Evolutionary conservation across 2,329 filamentous ascomycete species (phyloP).

Genomic region (Aciculosporium take): DNA sequence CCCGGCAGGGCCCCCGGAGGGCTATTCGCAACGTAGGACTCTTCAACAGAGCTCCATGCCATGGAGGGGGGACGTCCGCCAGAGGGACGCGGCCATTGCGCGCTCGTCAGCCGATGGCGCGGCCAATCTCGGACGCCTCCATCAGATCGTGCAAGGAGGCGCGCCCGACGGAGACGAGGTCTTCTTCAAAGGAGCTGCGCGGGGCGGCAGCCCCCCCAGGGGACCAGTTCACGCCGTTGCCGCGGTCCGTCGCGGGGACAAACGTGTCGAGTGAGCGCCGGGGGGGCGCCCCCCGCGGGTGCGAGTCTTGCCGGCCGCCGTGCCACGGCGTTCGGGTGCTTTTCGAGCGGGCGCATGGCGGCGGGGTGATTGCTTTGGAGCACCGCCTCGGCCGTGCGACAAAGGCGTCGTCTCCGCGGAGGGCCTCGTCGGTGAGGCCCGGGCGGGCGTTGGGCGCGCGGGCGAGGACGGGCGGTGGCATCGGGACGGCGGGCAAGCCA

Average conservation of each 20-base stretch:
- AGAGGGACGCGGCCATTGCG: too few species aligned
- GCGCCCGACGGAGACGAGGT: too few species aligned
- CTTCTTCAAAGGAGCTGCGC: conserved; percentile 32
- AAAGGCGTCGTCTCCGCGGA: conserved; percentile 48
- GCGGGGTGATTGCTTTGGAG: conserved; percentile 36
- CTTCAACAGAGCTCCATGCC: neutral
- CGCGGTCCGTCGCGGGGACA: conserved; percentile 2
- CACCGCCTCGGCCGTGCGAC: conserved; percentile 37
- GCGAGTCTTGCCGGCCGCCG: conserved; percentile 20
- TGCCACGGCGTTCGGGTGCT: conserved; percentile 33
- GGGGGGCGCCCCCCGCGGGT: conserved; percentile 16
- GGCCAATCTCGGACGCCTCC: conserved; percentile 34
- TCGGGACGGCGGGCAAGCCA: conserved; percentile 32
- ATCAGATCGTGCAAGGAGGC: too few species aligned
- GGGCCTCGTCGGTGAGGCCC: conserved; percentile 45
- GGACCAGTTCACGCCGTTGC: conserved; percentile 21
- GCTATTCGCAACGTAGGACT: too few species aligned
- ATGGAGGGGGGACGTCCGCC: too few species aligned
- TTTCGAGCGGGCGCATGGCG: conserved; percentile 25
- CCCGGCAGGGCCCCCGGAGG: too few species aligned
- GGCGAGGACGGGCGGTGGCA: too few species aligned
- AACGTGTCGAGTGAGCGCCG: conserved; percentile 20
- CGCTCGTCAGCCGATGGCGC: conserved; percentile 34
- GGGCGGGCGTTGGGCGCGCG: conserved; percentile 47
- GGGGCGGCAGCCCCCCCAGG: conserved; percentile 29